Base-by-base conservation (phyloP, 345 rosid genomes). In the Rubroshorea leprosula region DNA sequence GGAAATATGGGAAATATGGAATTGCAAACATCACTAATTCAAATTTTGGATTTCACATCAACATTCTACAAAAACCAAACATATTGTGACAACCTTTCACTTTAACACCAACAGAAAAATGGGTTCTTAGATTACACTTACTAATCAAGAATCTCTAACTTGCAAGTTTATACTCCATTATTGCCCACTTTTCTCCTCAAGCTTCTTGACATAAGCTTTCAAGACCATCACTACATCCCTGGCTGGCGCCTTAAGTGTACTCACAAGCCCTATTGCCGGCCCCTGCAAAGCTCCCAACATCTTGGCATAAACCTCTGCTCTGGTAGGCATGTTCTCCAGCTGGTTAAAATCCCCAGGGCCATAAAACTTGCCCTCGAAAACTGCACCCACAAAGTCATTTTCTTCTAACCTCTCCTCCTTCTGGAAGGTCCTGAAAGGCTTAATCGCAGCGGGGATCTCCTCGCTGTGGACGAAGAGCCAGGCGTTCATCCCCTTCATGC, bases 401-500 rank as follows among this genome's bases (percentile, higher is more conserved):
- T 63, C 71, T 22, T 86, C 90, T 50, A 87, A 68, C 69, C 85
- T 89, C 48, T 73, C 76, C 60, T 85, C 99, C 66, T 76, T 89
- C 63, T 83, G 87, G 52, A 93, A 93, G 16, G 31, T 59, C 74
- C 96, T 72, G 69, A 83, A 93, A 1, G 99, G 99, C 68, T 83
- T 87, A 27, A 93, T 64, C 0, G 96, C 86, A 15, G 80, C 80
- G 0, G 96, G 97, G 38, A 93, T 86, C 64, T 89, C 99, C 64
- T 93, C 99, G 7, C 67, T 76, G 57, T 87, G 99, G 8, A 89
- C 97, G 47, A 93, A 93, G 22, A 89, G 83, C 94, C 96, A 93
- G 24, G 81, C 97, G 41, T 89, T 89, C 99, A 89, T 93, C 9
- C 99, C 99, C 52, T 66, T 87, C 99, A 92, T 92, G 63, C 97